Conservation (phyloP, 768 basidiomycete genomes). For the Tephrocybe sp. region DNA sequence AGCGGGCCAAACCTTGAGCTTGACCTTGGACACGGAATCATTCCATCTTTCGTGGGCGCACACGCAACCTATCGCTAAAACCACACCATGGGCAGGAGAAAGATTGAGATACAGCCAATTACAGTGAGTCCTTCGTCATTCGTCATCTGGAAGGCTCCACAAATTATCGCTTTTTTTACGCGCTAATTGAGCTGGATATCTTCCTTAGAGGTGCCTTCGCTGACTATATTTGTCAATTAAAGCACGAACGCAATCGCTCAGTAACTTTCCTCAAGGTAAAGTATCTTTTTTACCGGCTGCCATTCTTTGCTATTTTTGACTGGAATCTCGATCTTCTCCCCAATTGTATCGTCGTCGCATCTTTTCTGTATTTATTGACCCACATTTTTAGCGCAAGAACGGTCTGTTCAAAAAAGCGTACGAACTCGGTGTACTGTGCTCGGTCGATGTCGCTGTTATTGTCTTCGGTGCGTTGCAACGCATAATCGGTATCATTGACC, state of each 20-base stretch:
- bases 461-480: constrained; percentile 54
- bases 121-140: constrained; percentile 43
- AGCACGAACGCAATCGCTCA: constrained; percentile 90
- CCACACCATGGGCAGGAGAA: constrained; percentile 60
- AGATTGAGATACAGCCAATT: constrained; percentile 82
- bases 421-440: constrained; percentile 85
- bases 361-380: constrained; percentile 8
- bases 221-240: constrained; percentile 29
- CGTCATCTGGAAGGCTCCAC: neutral
- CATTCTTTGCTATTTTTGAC: constrained; percentile 59
- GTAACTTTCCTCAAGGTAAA: constrained; percentile 87
- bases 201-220: neutral
- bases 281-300: constrained; percentile 15
- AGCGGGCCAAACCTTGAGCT: constrained; percentile 4
- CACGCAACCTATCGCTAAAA: neutral
- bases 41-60: constrained; percentile 9
- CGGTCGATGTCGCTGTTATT: constrained; percentile 85
- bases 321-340: constrained; percentile 37
- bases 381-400: constrained; percentile 76
- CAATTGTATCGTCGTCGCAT: constrained; percentile 26
- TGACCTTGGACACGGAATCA: constrained; percentile 6
- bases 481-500: constrained; percentile 2
- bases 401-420: constrained; percentile 92
- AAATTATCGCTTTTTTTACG: constrained; percentile 7
- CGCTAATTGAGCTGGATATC: constrained; percentile 14